phyloP scores from a whole-genome alignment of 2,329 filamentous ascomycete species.

The Lomentospora prolificans region DNA sequence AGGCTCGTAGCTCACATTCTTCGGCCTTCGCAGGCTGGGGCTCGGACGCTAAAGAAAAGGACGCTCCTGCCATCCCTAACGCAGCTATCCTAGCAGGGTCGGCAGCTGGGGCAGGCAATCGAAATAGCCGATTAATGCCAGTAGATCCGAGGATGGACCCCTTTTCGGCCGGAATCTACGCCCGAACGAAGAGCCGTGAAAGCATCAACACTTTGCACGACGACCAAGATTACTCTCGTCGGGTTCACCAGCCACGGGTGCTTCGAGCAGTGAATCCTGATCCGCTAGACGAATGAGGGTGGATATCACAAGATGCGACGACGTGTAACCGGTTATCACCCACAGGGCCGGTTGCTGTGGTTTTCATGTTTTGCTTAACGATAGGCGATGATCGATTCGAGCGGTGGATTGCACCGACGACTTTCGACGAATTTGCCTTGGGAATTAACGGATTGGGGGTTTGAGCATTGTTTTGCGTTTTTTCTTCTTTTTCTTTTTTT shows the following conservation, averaged over 20 bases:
- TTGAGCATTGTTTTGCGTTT: neutral
- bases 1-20: constrained; percentile 29
- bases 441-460: neutral
- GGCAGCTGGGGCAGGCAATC: constrained; percentile 30
- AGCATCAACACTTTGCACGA: constrained; percentile 55
- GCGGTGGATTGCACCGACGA: neutral
- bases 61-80: neutral
- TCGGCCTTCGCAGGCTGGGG: constrained; percentile 34
- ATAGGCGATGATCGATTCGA: neutral
- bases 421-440: neutral
- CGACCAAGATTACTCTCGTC: constrained; percentile 55
- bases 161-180: constrained; percentile 46
- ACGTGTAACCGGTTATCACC: neutral
- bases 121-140: constrained; percentile 44
- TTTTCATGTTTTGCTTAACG: no score
- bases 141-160: constrained; percentile 56
- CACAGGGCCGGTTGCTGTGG: no score
- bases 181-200: constrained; percentile 49
- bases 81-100: constrained; percentile 1
- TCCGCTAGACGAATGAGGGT: constrained; percentile 24
- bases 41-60: neutral
- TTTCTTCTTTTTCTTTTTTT: neutral
- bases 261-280: constrained; percentile 56
- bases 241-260: constrained; percentile 45
- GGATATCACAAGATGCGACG: neutral